Evolutionary conservation across 495 filamentous ascomycete genomes (phyloP).

Genomic region (Thermochaetoides thermophila): DNA sequence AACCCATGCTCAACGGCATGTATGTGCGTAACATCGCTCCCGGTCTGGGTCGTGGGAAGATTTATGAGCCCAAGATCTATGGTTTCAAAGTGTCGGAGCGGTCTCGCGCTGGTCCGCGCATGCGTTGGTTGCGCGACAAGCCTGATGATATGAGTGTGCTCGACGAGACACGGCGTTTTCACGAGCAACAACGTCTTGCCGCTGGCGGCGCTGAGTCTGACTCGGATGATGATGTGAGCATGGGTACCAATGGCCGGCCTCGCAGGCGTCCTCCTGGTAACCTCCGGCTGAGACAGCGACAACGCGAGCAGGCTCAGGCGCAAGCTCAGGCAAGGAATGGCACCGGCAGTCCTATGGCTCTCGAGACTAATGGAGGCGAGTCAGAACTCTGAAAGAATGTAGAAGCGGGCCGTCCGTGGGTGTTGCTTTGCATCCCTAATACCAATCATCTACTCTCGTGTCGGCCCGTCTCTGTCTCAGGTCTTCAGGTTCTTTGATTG

Average conservation of each 20-base stretch:
- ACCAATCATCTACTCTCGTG: too few species aligned
- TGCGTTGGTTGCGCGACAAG: conserved; percentile 88
- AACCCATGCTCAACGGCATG: conserved; percentile 65
- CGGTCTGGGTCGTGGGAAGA: conserved; percentile 63
- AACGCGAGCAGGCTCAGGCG: too few species aligned
- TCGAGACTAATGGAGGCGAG: conserved; percentile 35
- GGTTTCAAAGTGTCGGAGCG: conserved; percentile 86
- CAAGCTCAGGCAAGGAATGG: conserved; percentile 16
- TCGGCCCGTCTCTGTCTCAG: too few species aligned
- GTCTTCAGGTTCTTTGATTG: too few species aligned
- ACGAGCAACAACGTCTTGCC: too few species aligned
- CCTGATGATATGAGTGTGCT: conserved; percentile 65
- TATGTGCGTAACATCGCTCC: conserved; percentile 70
- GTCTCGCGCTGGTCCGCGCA: conserved; percentile 73
- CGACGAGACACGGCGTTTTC: conserved; percentile 57
- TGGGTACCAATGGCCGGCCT: conserved; percentile 21
- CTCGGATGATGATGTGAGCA: conserved; percentile 33
- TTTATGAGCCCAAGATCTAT: conserved; percentile 94
- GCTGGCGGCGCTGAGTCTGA: conserved; percentile 28
- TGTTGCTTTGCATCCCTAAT: too few species aligned
- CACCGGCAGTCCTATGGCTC: conserved; percentile 38
- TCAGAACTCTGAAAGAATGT: conserved; percentile 31
- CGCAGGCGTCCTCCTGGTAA: conserved; percentile 22
- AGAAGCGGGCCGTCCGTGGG: too few species aligned
- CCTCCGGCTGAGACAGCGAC: conserved; percentile 11